These are phyloP conservation scores for Parafenestella ontariensis DNA, from an alignment of 2,329 filamentous ascomycete genomes.

Conservation along the genomic window DNA sequence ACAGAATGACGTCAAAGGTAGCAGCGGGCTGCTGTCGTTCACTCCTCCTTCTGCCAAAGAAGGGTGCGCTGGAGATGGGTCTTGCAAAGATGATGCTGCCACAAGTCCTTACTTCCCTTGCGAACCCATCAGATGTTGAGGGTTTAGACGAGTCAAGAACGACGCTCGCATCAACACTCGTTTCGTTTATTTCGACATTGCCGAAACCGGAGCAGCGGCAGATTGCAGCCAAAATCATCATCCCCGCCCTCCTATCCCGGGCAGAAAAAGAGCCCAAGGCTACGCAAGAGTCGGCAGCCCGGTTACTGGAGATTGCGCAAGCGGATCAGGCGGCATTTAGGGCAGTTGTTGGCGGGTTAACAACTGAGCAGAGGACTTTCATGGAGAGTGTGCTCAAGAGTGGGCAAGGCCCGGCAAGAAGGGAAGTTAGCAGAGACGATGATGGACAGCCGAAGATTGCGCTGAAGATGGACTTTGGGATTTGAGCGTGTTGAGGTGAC, in stretches of 20 bases:
- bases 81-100: slow-evolving; percentile 79
- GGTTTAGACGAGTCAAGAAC: slow-evolving; percentile 79
- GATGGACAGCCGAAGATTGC: slow-evolving; percentile 79
- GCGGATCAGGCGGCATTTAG: slow-evolving; percentile 77
- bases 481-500: not conserved
- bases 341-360: slow-evolving; percentile 74
- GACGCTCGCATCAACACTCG: slow-evolving; percentile 76
- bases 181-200: slow-evolving; percentile 67
- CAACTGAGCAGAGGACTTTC: slow-evolving; percentile 72
- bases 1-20: slow-evolving; percentile 84
- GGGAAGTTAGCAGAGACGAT: slow-evolving; percentile 62
- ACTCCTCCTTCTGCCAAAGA: slow-evolving; percentile 70
- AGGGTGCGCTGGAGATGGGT: slow-evolving; percentile 57
- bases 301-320: slow-evolving; percentile 82
- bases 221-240: slow-evolving; percentile 75
- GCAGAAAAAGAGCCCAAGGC: slow-evolving; percentile 69
- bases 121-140: slow-evolving; percentile 67
- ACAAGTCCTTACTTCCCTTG: slow-evolving; percentile 76
- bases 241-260: slow-evolving; percentile 77
- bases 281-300: slow-evolving; percentile 71
- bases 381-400: slow-evolving; percentile 82
- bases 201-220: slow-evolving; percentile 34
- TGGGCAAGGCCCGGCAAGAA: slow-evolving; percentile 53
- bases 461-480: slow-evolving; percentile 86
- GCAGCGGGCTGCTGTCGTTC: slow-evolving; percentile 89